Evolutionary conservation across 352 stramenopile genomes (phyloP).

Genomic region (Globisporangium lucens): DNA sequence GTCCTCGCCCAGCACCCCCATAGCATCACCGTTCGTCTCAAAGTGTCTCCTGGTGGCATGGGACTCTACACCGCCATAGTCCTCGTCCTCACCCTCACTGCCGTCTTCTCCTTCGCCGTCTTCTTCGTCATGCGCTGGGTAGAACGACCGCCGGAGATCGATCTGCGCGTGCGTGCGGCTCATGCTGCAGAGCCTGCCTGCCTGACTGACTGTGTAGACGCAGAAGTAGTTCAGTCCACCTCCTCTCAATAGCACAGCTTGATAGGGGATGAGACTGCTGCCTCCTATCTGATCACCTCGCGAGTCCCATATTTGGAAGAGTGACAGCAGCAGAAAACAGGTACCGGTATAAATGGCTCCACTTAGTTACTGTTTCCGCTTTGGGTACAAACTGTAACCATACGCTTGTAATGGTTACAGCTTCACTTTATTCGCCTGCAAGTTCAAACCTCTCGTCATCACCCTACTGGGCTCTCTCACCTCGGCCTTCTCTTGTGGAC

Average conservation of each 20-base stretch:
- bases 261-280: neutral
- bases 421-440: too few species aligned
- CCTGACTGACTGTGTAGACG: neutral
- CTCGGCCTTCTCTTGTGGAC: too few species aligned
- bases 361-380: neutral
- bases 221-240: neutral
- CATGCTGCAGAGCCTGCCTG: neutral
- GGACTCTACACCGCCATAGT: neutral
- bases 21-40: neutral
- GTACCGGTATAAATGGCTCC: neutral
- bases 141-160: conserved; percentile 4
- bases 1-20: conserved; percentile 14
- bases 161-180: conserved; percentile 10
- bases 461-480: too few species aligned
- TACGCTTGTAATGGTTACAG: neutral
- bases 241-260: neutral
- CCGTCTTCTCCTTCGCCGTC: conserved; percentile 3
- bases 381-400: neutral
- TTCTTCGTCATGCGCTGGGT: neutral
- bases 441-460: too few species aligned
- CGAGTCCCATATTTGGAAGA: neutral
- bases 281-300: too few species aligned
- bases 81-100: neutral
- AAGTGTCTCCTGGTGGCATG: neutral
- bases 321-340: neutral